These are phyloP conservation scores for Saururus chinensis DNA, from an alignment of 164 flowering plant genomes.

Conservation along the genomic window DNA sequence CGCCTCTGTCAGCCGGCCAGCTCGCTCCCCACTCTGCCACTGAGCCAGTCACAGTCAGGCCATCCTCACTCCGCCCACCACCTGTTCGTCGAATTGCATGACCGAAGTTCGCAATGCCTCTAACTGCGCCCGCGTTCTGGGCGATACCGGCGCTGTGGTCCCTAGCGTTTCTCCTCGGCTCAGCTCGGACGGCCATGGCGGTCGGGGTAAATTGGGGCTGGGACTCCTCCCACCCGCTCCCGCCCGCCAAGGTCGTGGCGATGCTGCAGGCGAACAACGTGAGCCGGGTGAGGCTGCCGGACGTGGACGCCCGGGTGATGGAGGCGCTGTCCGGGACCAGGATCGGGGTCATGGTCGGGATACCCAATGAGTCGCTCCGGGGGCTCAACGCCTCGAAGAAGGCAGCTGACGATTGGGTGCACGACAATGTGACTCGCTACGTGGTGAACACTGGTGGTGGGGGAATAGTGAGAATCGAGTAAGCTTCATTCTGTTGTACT, in stretches of 20 bases:
- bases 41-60: too few relatives aligned
- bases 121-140: too few relatives aligned
- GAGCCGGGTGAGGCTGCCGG: constrained; percentile 60
- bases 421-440: constrained; percentile 77
- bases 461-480: constrained; percentile 39
- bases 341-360: constrained; percentile 57
- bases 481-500: constrained; percentile 10
- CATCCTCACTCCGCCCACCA: neutral
- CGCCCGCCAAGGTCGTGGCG: constrained; percentile 61
- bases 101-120: neutral
- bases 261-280: constrained; percentile 64
- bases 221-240: constrained; percentile 68
- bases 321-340: constrained; percentile 55
- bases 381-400: constrained; percentile 53
- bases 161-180: neutral
- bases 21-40: neutral
- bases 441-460: constrained; percentile 24
- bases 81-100: neutral
- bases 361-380: constrained; percentile 68
- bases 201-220: constrained; percentile 96
- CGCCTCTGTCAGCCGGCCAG: neutral
- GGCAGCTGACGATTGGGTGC: constrained; percentile 76
- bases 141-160: neutral
- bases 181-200: constrained; percentile 7
- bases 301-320: constrained; percentile 65